phyloP scores from a whole-genome alignment of 140 eudicot genomes.

The Oenanthe javanica region DNA sequence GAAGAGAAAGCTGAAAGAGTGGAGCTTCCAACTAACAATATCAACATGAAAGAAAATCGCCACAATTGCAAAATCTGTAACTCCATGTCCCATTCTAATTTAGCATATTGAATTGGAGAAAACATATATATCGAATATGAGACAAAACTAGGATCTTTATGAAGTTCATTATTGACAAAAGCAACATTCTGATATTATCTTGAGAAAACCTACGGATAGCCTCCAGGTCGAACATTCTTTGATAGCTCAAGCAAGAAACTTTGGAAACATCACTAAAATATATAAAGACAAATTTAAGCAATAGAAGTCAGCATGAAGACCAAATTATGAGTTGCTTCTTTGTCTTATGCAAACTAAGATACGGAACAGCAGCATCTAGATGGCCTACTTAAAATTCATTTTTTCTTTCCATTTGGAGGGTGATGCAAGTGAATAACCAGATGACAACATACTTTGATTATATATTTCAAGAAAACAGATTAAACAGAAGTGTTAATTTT shows the following conservation, averaged over 20 bases:
- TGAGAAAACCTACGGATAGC: constrained; percentile 10
- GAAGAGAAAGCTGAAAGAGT: constrained; percentile 29
- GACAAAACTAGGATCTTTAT: constrained; percentile 7
- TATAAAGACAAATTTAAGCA: constrained; percentile 19
- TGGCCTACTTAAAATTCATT: background rate
- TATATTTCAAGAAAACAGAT: background rate
- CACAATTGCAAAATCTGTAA: background rate
- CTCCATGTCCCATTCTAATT: constrained; percentile 27
- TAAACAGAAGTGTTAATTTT: background rate
- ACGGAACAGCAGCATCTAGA: background rate
- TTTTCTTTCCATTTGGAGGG: constrained; percentile 2
- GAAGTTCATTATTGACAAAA: background rate
- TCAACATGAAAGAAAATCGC: constrained; percentile 19
- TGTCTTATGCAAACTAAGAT: background rate
- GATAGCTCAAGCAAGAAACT: constrained; percentile 28
- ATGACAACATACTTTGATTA: background rate
- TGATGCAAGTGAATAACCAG: background rate
- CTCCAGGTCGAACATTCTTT: background rate
- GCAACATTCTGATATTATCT: constrained; percentile 14
- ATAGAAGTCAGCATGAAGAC: background rate
- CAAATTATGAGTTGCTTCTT: constrained; percentile 8
- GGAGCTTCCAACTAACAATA: constrained; percentile 24
- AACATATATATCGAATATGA: constrained; percentile 15
- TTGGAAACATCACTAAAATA: constrained; percentile 36
- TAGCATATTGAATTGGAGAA: constrained; percentile 15